phyloP scores from a whole-genome alignment of 2,329 filamentous ascomycete species.

The Paraphaeosphaeria minitans region DNA sequence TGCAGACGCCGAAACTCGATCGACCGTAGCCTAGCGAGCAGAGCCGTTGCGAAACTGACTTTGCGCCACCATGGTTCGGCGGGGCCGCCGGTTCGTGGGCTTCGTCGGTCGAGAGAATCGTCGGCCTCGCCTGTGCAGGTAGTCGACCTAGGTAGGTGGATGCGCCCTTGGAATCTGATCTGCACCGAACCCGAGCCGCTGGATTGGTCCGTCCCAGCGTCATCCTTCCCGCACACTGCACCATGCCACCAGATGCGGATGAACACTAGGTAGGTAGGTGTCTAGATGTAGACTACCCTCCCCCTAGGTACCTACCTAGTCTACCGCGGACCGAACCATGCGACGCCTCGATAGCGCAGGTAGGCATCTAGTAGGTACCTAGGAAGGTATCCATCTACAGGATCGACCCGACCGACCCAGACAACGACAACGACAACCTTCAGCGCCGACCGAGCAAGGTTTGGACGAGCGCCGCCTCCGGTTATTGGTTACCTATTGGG shows the following conservation, averaged over 20 bases:
- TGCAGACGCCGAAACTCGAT: neutral
- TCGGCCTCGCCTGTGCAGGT: slow-evolving; percentile 34
- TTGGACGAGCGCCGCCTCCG: neutral
- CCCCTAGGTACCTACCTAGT: no score
- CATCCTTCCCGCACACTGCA: slow-evolving; percentile 15
- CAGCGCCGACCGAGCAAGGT: neutral
- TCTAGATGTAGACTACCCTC: no score
- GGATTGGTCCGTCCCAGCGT: slow-evolving; percentile 15
- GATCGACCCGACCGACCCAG: neutral
- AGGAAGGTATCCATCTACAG: no score
- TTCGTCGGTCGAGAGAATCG: slow-evolving; percentile 21
- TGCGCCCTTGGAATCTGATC: no score
- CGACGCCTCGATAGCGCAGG: slow-evolving; percentile 2
- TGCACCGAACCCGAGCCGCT: slow-evolving; percentile 10
- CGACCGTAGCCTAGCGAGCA: slow-evolving; percentile 4
- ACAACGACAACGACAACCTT: neutral
- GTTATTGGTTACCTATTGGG: no score
- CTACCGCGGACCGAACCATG: slow-evolving; percentile 7
- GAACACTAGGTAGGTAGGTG: no score
- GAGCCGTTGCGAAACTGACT: slow-evolving; percentile 16
- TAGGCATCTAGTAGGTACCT: no score
- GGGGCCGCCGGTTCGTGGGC: slow-evolving; percentile 23
- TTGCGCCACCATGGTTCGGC: slow-evolving; percentile 23
- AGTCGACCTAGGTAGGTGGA: no score
- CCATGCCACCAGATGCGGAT: slow-evolving; percentile 15